Evolutionary conservation across 345 rosid species (phyloP).

Genomic region (Salix suchowensis): DNA sequence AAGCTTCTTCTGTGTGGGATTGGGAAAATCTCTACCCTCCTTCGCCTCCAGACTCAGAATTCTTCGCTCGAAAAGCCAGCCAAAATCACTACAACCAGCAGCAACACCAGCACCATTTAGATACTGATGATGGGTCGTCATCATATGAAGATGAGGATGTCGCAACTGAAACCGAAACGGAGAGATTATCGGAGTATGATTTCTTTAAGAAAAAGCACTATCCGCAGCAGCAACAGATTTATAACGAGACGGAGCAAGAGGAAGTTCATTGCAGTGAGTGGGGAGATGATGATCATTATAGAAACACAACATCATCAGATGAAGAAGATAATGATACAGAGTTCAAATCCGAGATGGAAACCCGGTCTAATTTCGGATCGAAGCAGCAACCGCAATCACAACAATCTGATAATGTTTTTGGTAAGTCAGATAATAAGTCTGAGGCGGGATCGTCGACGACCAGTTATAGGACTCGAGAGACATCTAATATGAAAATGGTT

Average conservation of each 20-base stretch:
- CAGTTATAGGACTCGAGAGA: conserved; percentile 53
- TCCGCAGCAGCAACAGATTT: neutral
- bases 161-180: conserved; percentile 37
- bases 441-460: conserved; percentile 47
- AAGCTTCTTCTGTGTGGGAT: conserved; percentile 90
- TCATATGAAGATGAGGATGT: conserved; percentile 6
- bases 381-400: conserved; percentile 16
- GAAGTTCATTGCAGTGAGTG: conserved; percentile 97
- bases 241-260: conserved; percentile 67
- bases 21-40: conserved; percentile 98
- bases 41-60: conserved; percentile 91
- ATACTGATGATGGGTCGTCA: conserved; percentile 17
- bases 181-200: conserved; percentile 59
- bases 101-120: conserved; percentile 18
- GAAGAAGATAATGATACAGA: conserved; percentile 43
- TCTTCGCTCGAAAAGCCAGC: conserved; percentile 46
- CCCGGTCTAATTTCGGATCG: conserved; percentile 55
- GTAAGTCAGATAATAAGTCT: conserved; percentile 39
- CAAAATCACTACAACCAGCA: conserved; percentile 22
- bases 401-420: neutral
- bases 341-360: conserved; percentile 67
- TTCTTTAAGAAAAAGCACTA: conserved; percentile 31
- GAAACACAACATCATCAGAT: conserved; percentile 50
- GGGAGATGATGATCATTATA: conserved; percentile 67
- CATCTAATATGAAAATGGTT: conserved; percentile 67